These are phyloP conservation scores for Trichoderma semiorbis DNA, from an alignment of 2,329 filamentous ascomycete species.

Conservation along the genomic window DNA sequence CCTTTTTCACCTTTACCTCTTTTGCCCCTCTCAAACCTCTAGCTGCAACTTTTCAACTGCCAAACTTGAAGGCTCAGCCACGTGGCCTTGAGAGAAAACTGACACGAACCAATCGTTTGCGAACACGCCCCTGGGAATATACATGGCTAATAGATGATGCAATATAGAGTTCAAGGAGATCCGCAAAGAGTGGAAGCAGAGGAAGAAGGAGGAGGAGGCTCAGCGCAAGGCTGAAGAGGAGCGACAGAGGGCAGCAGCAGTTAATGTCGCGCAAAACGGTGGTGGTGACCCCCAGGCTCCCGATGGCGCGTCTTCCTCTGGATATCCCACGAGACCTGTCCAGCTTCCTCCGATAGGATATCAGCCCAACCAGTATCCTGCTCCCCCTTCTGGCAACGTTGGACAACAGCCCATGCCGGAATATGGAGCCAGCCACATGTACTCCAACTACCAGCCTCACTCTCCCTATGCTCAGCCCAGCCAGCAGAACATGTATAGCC, in stretches of 20 bases:
- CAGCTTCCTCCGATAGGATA: slow-evolving; percentile 77
- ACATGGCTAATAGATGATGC: not conserved
- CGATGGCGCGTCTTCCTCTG: slow-evolving; percentile 46
- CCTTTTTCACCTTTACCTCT: not conserved
- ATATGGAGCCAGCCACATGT: slow-evolving; percentile 54
- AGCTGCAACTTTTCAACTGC: not conserved
- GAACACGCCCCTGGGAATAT: not conserved
- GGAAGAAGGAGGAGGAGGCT: slow-evolving; percentile 97
- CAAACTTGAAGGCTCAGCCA: not conserved
- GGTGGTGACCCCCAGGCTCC: slow-evolving; percentile 44
- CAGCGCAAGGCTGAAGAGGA: slow-evolving; percentile 89
- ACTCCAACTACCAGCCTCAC: slow-evolving; percentile 55
- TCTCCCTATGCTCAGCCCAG: slow-evolving; percentile 56
- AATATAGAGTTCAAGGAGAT: slow-evolving; percentile 97
- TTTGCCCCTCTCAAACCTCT: not conserved
- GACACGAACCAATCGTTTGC: not conserved
- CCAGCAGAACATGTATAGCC: slow-evolving; percentile 58
- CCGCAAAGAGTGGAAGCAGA: slow-evolving; percentile 97
- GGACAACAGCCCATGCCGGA: slow-evolving; percentile 52
- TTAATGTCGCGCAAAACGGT: slow-evolving; percentile 54
- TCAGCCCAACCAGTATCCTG: slow-evolving; percentile 63
- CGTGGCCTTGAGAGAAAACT: not conserved
- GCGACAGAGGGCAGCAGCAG: slow-evolving; percentile 57
- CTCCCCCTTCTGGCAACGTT: slow-evolving; percentile 54
- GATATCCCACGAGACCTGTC: slow-evolving; percentile 54